Conservation (phyloP, 495 filamentous ascomycete genomes). For the Lophiotrema nucula region DNA sequence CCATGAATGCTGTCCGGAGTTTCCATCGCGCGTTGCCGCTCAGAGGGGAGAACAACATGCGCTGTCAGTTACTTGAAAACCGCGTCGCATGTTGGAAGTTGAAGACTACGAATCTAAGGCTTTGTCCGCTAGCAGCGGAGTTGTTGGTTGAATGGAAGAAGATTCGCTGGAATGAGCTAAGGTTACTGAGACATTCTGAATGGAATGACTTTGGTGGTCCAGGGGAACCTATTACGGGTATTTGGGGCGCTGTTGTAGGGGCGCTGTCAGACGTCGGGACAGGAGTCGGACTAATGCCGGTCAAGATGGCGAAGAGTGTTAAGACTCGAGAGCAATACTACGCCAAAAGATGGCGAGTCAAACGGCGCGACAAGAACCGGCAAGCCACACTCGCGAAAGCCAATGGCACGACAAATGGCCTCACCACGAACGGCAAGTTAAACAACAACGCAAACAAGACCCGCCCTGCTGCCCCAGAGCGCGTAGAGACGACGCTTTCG, state of each 20-base stretch:
- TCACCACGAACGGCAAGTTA: neutral
- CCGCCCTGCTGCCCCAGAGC: slow-evolving; percentile 1
- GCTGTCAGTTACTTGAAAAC: slow-evolving; percentile 65
- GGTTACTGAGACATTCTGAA: slow-evolving; percentile 63
- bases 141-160: slow-evolving; percentile 57
- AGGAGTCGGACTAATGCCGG: slow-evolving; percentile 60
- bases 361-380: slow-evolving; percentile 19
- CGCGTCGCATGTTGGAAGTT: slow-evolving; percentile 67
- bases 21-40: slow-evolving; percentile 67
- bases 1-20: slow-evolving; percentile 64
- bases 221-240: slow-evolving; percentile 69
- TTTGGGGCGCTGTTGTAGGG: slow-evolving; percentile 54
- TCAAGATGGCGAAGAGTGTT: slow-evolving; percentile 53
- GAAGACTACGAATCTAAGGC: slow-evolving; percentile 53
- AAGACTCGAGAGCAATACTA: slow-evolving; percentile 49
- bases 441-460: slow-evolving; percentile 18
- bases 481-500: slow-evolving; percentile 30
- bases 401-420: neutral
- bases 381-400: slow-evolving; percentile 8
- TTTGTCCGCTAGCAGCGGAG: slow-evolving; percentile 68
- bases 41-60: slow-evolving; percentile 58
- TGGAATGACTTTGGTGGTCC: slow-evolving; percentile 82
- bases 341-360: slow-evolving; percentile 45
- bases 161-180: slow-evolving; percentile 63
- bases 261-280: slow-evolving; percentile 54